Base-by-base conservation (phyloP, 1,139 yeast species). In the Taiozyma sp. region DNA sequence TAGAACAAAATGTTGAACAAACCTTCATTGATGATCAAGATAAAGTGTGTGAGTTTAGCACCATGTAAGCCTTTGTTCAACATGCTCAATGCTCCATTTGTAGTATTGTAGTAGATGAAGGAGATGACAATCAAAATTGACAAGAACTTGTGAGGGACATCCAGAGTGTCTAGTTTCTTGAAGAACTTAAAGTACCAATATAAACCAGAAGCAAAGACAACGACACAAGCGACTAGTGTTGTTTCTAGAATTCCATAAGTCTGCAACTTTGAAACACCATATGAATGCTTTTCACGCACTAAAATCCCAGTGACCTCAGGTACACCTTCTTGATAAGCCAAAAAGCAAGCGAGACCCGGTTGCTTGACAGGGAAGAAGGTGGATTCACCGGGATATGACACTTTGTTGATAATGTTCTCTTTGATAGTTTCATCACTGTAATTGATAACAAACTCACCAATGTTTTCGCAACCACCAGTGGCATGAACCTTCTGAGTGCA, bases 271-370 rank as follows among this genome's bases (percentile, higher is more conserved):
- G 42, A n/a, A 9, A 4, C 9, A 26, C 50, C 50, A 41, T 47
- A 47, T n/a, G 45, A 39, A 29, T 47, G 50, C 13, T 9, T 7
- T 10, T 14, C 28, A 13, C 28, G 26, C 4, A 28, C 13, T 13
- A 19, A 13, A 9, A 42, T 19, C 7, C 43, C 47, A 26, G 30
- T 14, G 28, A 44, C 32, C 13, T 22, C 14, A 8, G 32, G 16
- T 13, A 11, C 45, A 29, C 14, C 42, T 29, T 47, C 50, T 42
- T 47, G 47, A 24, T 47, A 47, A 14, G 40, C 50, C 28, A 41
- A 26, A 16, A 35, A n/a, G 45, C 50, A 47, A 21, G 34, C 46
- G 1, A 44, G 22, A 14, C 50, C 50, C 1, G 19, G 6, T 19
- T 30, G 14, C 6, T 22, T 24, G 8, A 47, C 39, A n/a, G 28